Percentiles rank a stretch among this genome's conserved stretches.
These are phyloP conservation scores for Penicillium sp. DNA, from an alignment of 2,329 filamentous ascomycete species.

Conservation along the genomic window DNA sequence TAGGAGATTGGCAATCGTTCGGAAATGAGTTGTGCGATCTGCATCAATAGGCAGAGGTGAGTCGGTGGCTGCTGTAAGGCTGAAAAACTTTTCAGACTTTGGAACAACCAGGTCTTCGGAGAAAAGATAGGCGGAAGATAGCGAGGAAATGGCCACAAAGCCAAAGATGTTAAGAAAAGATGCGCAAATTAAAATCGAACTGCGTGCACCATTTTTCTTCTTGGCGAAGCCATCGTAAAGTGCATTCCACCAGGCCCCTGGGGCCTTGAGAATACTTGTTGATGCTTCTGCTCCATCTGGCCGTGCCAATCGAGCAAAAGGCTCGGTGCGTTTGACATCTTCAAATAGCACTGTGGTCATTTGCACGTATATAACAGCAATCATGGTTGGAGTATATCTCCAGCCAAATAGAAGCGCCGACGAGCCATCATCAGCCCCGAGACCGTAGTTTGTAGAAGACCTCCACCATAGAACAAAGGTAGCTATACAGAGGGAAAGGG, in stretches of 20 bases:
- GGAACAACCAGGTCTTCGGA: conserved; percentile 11
- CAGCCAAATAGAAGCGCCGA: conserved; percentile 26
- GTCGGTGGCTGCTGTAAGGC: background rate
- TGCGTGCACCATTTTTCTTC: conserved; percentile 13
- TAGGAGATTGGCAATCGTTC: conserved; percentile 23
- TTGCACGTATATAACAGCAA: conserved; percentile 27
- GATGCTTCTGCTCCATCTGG: conserved; percentile 14
- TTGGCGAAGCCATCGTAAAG: conserved; percentile 15
- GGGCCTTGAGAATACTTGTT: conserved; percentile 16
- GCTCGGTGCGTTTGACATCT: conserved; percentile 28
- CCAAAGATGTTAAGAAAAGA: conserved; percentile 13
- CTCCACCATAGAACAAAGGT: conserved; percentile 17
- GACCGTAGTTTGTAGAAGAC: conserved; percentile 21
- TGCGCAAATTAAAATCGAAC: conserved; percentile 9
- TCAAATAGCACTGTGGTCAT: conserved; percentile 20
- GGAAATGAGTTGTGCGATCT: conserved; percentile 23
- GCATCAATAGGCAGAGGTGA: conserved; percentile 16
- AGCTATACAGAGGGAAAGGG: conserved; percentile 3
- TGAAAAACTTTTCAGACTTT: conserved; percentile 1
- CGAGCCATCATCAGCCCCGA: conserved; percentile 25
- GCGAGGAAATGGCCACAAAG: conserved; percentile 15
- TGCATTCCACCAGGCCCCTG: conserved; percentile 25
- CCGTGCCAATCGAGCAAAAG: conserved; percentile 22
- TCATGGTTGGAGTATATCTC: conserved; percentile 28
- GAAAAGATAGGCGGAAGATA: conserved; percentile 14